A percentile compares a stretch with the other conserved stretches of the same genome.
Evolutionary conservation across 73 alveolate species (phyloP).

Genomic region (Uronychia setigera): DNA sequence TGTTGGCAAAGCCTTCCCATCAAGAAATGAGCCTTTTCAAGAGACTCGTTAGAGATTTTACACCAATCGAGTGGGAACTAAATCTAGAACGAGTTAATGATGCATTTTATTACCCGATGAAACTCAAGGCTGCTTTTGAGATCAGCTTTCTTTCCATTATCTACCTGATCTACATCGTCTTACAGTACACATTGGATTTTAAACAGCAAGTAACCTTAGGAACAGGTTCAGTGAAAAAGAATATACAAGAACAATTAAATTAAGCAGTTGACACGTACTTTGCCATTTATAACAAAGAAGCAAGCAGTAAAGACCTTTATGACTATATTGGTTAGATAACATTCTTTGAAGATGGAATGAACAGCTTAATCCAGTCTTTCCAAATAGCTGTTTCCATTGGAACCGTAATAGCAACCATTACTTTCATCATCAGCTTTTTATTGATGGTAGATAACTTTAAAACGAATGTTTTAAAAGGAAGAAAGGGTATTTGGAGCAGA

Average conservation of each 20-base stretch:
- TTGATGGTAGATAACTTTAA: background rate
- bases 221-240: background rate
- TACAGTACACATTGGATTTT: too few species aligned
- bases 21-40: too few species aligned
- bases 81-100: background rate
- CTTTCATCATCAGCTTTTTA: background rate
- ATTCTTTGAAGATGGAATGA: background rate
- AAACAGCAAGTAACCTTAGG: too few species aligned
- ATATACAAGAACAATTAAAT: too few species aligned
- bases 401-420: background rate
- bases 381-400: background rate
- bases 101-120: background rate
- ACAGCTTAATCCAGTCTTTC: background rate
- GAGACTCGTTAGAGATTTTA: too few species aligned
- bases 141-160: background rate
- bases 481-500: background rate
- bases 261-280: background rate
- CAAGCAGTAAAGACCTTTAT: background rate
- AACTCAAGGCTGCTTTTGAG: background rate
- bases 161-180: background rate
- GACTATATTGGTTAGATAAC: background rate
- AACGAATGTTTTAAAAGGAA: background rate
- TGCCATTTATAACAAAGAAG: background rate
- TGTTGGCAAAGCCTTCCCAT: too few species aligned
- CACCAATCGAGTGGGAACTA: too few species aligned